Conservation (phyloP, 805 yeast genomes). For the Monosporozyma servazzii region DNA sequence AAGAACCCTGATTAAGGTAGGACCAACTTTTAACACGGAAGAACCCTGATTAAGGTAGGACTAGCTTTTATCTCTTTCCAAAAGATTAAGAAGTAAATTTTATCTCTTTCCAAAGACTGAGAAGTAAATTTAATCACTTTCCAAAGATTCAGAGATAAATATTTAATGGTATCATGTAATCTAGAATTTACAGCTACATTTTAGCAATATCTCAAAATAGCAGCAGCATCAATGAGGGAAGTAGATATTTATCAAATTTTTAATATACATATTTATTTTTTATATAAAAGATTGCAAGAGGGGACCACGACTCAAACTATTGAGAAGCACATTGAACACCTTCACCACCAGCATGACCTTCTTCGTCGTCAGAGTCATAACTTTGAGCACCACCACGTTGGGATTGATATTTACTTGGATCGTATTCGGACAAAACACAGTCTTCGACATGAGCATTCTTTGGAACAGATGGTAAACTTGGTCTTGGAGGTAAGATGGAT, state of each 20-base stretch:
- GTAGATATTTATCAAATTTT: background rate
- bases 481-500: slow-evolving; percentile 70
- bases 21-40: no score
- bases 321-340: slow-evolving; percentile 80
- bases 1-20: no score
- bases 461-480: slow-evolving; percentile 46
- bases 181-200: no score
- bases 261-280: background rate
- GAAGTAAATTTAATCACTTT: no score
- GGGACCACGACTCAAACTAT: slow-evolving; percentile 28
- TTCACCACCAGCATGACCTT: slow-evolving; percentile 32
- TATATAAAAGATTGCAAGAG: background rate
- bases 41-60: no score
- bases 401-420: slow-evolving; percentile 48
- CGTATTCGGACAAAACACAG: slow-evolving; percentile 59
- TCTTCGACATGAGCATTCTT: slow-evolving; percentile 72
- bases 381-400: slow-evolving; percentile 30
- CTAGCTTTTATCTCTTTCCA: no score
- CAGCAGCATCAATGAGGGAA: no score
- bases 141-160: no score
- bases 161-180: no score
- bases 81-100: no score
- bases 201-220: no score
- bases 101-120: no score
- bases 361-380: slow-evolving; percentile 53